Base-by-base conservation (phyloP, 106 monocot genomes). In the Amphibolis antarctica region DNA sequence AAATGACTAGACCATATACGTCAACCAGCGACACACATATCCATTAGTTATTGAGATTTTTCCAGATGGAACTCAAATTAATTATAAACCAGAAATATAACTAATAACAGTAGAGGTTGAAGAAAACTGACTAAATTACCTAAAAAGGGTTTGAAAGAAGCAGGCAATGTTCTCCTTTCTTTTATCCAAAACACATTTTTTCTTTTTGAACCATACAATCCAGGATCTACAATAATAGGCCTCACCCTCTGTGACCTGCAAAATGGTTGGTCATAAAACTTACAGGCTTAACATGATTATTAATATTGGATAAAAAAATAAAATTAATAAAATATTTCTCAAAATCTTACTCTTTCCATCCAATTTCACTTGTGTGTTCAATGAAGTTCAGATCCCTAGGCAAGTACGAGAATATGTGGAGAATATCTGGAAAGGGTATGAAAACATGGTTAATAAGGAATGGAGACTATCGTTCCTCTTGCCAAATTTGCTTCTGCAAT, bases 371-470 rank as follows among this genome's bases (percentile, higher is more conserved):
- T 25, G 81, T 84, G 67, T 86, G 89, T 60, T 96, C 76, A 52
- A 96, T 89, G 28, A 96, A 89, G 69, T 96, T 96, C 18, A 86
- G 75, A 76, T 96, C 84, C 59, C 82, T 79, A 15, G 94, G 89
- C 46, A 96, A 22, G 72, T 84, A 96, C n/a, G 94, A 89, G 60
- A 60, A 60, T 18, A 60, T 60, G 19, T 60, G 60, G 19, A 60
- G 60, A 23, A 60, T 42, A 20, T 60, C 60, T 60, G 60, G 17
- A 60, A 42, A 60, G 43, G 19, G 18, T n/a, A 49, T 12, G 18
- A 36, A 10, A n/a, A 43, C 0, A 60, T 36, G 27, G 5, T 28
- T 10, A 58, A 18, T 58, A 58, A 27, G 21, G 23, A 29, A 29
- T 6, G 26, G 4, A 58, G 14, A 21, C 15, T 12, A 26, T 28